Base-by-base conservation (phyloP, 2,329 filamentous ascomycete species). In the Boeremia lycopersici region DNA sequence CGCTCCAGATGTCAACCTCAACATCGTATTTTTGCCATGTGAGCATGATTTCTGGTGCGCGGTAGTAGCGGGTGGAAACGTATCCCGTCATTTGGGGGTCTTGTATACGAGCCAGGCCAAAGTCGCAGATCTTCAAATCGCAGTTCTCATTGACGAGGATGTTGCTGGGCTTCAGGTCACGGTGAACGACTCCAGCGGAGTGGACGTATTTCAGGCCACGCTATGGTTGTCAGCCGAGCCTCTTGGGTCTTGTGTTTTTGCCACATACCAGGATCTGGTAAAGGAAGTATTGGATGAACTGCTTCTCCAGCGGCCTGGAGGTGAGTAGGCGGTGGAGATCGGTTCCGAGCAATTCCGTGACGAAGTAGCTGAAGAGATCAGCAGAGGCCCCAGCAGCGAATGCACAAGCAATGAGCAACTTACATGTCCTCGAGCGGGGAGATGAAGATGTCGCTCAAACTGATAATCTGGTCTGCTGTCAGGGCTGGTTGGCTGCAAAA, bases 21-120 rank as follows among this genome's bases (percentile, higher is more conserved):
- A 98, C 88, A 68, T 99, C 95, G 79, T 99, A 99, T 81, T 99
- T 99, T 82, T 99, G 95, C 95, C 95, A 99, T 62, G 95, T 98
- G 74, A 99, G 91, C 95, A 99, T 99, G 74, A 99, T 99, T 78
- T 99, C 95, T 15, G 95, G 95, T 8, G 95, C 95, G 71, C 95
- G 88, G 84, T 99, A 99, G 83, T 99, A 99, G 82, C 95, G 85
- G 59, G 95, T 99, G 42, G 95, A 98, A 57, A 99, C 95, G 74
- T 99, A 99, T 67, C 95, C 95, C 36, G 95, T 99, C 95, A 99
- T 99, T 79, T 99, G 95, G 31, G 95, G 95, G 73, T 99, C 95
- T 76, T 99, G 95, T 70, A 99, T 96, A 77, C 95, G 91, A 48
- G 95, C 95, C 57, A 99, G 84, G 64, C 95, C 95, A 70, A 99